Evolutionary conservation across 129 eudicot genomes (phyloP), one percentile per base, ranked within the genome.

Genomic region (Kitagawia praeruptora): DNA sequence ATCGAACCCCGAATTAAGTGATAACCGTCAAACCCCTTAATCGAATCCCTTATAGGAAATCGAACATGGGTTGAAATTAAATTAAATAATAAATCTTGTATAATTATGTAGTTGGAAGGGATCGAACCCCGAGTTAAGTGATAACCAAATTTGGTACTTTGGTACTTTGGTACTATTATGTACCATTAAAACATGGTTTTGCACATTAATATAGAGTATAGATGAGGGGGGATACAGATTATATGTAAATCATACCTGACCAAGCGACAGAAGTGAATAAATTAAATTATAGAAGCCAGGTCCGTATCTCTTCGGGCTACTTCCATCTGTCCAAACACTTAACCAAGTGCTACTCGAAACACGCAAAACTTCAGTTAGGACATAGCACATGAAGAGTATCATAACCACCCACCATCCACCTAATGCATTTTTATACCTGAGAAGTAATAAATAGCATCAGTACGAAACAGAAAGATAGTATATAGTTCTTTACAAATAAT

Each of bases 281-380:
- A 95, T 82, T 70, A 95, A 64, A 78, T 88, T 92, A 78, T 88
- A 95, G 77, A 89, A 92, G 39, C 92, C 85, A 10, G 97, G 89
- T 41, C 87, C 80, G 78, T 92, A 80, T 76, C 54, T 75, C 79
- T 81, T 85, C 28, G 96, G 82, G 48, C 90, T 75, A 85, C 99
- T 95, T 82, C 83, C 86, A 74, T 92, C 91, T 54, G 99, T 95
- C 99, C 99, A 95, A 21, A 86, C 78, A 83, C 99, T 92, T 77
- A 95, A 86, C 99, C 99, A 95, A 40, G 99, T 89, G 82, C 99
- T 95, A 85, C 99, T 92, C 66, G 81, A 31, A 87, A 92, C 84
- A 82, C 99, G 88, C 37, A 92, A 85, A 83, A 87, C 81, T 87
- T 95, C 99, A 40, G 96, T 95, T 47, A 85, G 78, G 38, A 77